Evolutionary conservation across 2,329 filamentous ascomycete species (phyloP), one percentile per base, ranked within the genome.

Genomic region (Plenodomus lindquistii): DNA sequence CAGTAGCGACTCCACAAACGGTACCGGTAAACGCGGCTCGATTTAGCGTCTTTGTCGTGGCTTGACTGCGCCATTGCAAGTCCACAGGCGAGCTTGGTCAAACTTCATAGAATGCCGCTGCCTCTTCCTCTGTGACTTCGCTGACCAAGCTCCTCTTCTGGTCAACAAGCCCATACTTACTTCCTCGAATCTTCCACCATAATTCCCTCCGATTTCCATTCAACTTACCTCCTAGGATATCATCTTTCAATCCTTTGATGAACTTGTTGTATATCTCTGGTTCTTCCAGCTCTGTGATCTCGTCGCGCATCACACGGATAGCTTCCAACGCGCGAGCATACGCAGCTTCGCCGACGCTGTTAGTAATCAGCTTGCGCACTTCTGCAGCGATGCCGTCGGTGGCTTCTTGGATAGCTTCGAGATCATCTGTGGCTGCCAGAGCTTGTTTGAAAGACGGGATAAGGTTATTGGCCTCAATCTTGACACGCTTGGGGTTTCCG

Each of bases 401-500:
- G 1, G 88, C 87, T 16, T 86, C 81, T 50, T 84, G 78, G 44
- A 95, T 82, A 3, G 81, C 78, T 1, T 81, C 75, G 1, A 87
- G 75, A 21, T 85, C 81, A 6, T 83, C 79, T 0, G 87, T 80
- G 1, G 76, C 74, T 1, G 78, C 78, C 15, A 97, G 78, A 2
- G 86, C 81, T 69, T 91, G 90, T 67, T 92, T 95, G 81, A 96
- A 97, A 50, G 93, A 89, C 0, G 94, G 91, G 4, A 97, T 85
- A 1, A 92, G 85, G 55, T 97, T 97, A 9, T 87, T 81, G 0
- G 81, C 69, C 8, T 83, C 81, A 47, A 88, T 85, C 37, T 76
- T 79, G 66, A 78, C 73, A 21, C 74, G 75, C 39, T 79, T 82
- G 46, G 81, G 77, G 48, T 79, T 75, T 38, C 82, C 81, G n/a